A percentile compares a stretch with the other conserved stretches of the same genome.
Evolutionary conservation across 768 basidiomycete species (phyloP).

Genomic region (Kwoniella sp.): DNA sequence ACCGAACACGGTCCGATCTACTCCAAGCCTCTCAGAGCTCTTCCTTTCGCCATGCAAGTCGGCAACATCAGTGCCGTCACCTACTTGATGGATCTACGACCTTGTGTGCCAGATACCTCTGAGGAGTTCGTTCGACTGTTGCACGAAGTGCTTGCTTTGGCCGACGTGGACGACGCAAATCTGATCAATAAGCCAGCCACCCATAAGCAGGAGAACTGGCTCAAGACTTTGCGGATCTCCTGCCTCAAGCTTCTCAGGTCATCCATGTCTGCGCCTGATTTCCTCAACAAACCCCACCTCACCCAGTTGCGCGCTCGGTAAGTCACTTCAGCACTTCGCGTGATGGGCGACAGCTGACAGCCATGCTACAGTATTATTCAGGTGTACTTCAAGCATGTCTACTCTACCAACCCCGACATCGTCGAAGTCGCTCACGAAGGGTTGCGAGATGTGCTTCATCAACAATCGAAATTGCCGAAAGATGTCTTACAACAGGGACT

Average conservation of each 20-base stretch:
- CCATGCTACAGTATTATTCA: slow-evolving; percentile 71
- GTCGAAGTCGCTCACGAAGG: slow-evolving; percentile 96
- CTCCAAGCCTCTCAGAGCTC: slow-evolving; percentile 91
- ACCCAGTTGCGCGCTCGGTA: slow-evolving; percentile 79
- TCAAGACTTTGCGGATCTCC: slow-evolving; percentile 86
- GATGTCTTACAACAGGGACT: slow-evolving; percentile 93
- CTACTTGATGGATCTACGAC: slow-evolving; percentile 85
- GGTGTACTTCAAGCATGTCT: slow-evolving; percentile 97
- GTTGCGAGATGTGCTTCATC: slow-evolving; percentile 79
- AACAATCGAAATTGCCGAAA: slow-evolving; percentile 89
- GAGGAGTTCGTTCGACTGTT: slow-evolving; percentile 88
- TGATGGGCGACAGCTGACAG: slow-evolving; percentile 1
- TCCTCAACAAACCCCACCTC: slow-evolving; percentile 69
- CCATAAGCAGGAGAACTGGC: slow-evolving; percentile 76
- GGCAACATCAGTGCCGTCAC: slow-evolving; percentile 97
- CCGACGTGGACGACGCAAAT: slow-evolving; percentile 90
- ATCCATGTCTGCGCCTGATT: slow-evolving; percentile 91
- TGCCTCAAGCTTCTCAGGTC: slow-evolving; percentile 92
- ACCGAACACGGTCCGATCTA: slow-evolving; percentile 67
- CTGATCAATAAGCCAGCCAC: slow-evolving; percentile 73
- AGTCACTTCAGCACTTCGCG: slow-evolving; percentile 22
- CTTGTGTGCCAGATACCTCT: slow-evolving; percentile 85
- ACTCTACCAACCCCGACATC: slow-evolving; percentile 84
- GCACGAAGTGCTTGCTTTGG: slow-evolving; percentile 90
- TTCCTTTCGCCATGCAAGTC: slow-evolving; percentile 93